A percentile compares a stretch with the other conserved stretches of the same genome.
phyloP scores from a whole-genome alignment of 805 yeast species.

The Wickerhamiella vanderwaltii region DNA sequence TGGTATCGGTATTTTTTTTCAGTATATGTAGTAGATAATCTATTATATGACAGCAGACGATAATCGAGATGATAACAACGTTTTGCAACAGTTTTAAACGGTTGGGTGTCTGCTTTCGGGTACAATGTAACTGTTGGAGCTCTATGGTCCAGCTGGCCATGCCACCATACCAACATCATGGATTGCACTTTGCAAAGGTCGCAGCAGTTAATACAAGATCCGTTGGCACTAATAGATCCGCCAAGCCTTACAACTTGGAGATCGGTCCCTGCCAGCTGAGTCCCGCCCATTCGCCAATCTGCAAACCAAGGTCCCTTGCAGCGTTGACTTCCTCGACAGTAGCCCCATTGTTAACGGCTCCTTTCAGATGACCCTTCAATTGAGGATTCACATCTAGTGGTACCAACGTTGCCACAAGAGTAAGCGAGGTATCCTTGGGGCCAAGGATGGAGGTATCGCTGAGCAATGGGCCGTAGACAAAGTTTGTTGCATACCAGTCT shows the following conservation, averaged over 20 bases:
- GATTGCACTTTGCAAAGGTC: no score
- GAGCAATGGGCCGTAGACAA: constrained; percentile 68
- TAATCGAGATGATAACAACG: no score
- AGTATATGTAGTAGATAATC: no score
- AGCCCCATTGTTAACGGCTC: constrained; percentile 73
- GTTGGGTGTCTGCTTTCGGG: no score
- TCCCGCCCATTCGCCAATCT: constrained; percentile 64
- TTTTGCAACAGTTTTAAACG: no score
- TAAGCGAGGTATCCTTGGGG: constrained; percentile 61
- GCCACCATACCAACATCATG: no score
- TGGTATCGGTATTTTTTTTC: no score
- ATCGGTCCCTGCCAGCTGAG: constrained; percentile 45
- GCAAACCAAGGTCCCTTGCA: constrained; percentile 49
- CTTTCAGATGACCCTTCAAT: constrained; percentile 77
- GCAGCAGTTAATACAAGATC: no score
- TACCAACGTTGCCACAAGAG: constrained; percentile 64
- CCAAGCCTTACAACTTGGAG: constrained; percentile 39
- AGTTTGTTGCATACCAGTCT: constrained; percentile 56
- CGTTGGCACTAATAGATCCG: no score
- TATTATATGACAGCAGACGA: no score
- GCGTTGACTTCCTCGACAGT: constrained; percentile 48
- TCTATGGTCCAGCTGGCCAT: no score
- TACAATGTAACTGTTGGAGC: no score
- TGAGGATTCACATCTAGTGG: constrained; percentile 94
- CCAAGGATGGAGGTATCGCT: constrained; percentile 51